These are phyloP conservation scores for Candida berthetii DNA, from an alignment of 805 yeast species.

Conservation along the genomic window DNA sequence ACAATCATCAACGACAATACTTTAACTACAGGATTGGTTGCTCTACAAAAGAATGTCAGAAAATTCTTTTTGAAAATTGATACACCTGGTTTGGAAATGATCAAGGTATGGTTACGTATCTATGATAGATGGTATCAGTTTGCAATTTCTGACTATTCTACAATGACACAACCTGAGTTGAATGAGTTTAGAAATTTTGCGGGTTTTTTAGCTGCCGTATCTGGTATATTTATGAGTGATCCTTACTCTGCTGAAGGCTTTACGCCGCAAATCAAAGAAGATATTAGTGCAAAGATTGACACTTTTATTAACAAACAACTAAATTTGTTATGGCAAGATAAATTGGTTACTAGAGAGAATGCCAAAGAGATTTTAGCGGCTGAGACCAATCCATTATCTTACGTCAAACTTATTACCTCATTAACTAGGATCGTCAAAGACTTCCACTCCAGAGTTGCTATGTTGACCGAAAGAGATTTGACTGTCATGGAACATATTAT, in stretches of 20 bases:
- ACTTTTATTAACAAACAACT: constrained; percentile 47
- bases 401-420: constrained; percentile 40
- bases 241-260: constrained; percentile 5
- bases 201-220: constrained; percentile 65
- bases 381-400: constrained; percentile 56
- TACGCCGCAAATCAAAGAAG: constrained; percentile 17
- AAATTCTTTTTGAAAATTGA: constrained; percentile 23
- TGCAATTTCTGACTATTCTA: constrained; percentile 15
- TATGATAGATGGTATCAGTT: constrained; percentile 40
- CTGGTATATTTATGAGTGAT: constrained; percentile 51
- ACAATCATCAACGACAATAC: constrained; percentile 46
- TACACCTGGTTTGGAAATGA: constrained; percentile 26
- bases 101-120: constrained; percentile 37
- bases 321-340: constrained; percentile 39
- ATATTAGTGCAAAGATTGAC: constrained; percentile 31
- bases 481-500: constrained; percentile 43
- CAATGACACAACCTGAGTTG: constrained; percentile 27
- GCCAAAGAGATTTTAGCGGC: constrained; percentile 65
- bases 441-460: constrained; percentile 16
- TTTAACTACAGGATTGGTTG: constrained; percentile 64
- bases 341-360: constrained; percentile 56
- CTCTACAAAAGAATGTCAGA: constrained; percentile 64
- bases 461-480: constrained; percentile 21
- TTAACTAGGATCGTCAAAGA: constrained; percentile 31
- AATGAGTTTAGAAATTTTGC: constrained; percentile 58